A percentile compares a stretch with the other conserved stretches of the same genome.
These are phyloP conservation scores for Meyerozyma smithsonii DNA, from an alignment of 1,139 yeast genomes.

Conservation along the genomic window DNA sequence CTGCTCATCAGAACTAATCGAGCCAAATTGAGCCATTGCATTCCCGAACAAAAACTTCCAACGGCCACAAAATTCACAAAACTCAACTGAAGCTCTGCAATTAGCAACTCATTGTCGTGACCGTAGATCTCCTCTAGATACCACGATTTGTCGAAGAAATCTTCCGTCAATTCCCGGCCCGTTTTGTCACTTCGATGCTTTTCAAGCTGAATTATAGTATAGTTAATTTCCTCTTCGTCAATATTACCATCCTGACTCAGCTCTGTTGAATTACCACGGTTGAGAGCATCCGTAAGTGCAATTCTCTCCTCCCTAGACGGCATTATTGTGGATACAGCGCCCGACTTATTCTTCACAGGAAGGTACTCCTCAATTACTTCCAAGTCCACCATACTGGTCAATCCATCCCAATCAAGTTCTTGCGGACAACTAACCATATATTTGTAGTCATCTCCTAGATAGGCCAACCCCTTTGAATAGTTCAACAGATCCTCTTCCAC, in stretches of 20 bases:
- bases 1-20: conserved; percentile 21
- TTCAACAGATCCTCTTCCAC: conserved; percentile 9
- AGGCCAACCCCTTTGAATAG: conserved; percentile 10
- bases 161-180: conserved; percentile 14
- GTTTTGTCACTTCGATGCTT: conserved; percentile 6
- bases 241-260: conserved; percentile 6
- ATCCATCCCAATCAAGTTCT: conserved; percentile 14
- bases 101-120: conserved; percentile 16
- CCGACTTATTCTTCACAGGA: conserved; percentile 8
- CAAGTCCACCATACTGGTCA: conserved; percentile 16
- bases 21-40: conserved; percentile 25
- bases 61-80: conserved; percentile 22
- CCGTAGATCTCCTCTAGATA: conserved; percentile 19
- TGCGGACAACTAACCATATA: conserved; percentile 23
- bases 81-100: conserved; percentile 25
- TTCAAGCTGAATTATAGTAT: conserved; percentile 22
- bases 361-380: conserved; percentile 20
- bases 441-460: conserved; percentile 19
- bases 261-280: conserved; percentile 8
- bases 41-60: conserved; percentile 28
- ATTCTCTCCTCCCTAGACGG: conserved; percentile 26
- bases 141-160: conserved; percentile 27
- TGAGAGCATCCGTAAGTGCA: conserved; percentile 17
- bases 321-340: conserved; percentile 17
- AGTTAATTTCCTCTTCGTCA: conserved; percentile 15